These are phyloP conservation scores for Phylloporus rhodoxanthus DNA, from an alignment of 768 basidiomycete species.

Conservation along the genomic window DNA sequence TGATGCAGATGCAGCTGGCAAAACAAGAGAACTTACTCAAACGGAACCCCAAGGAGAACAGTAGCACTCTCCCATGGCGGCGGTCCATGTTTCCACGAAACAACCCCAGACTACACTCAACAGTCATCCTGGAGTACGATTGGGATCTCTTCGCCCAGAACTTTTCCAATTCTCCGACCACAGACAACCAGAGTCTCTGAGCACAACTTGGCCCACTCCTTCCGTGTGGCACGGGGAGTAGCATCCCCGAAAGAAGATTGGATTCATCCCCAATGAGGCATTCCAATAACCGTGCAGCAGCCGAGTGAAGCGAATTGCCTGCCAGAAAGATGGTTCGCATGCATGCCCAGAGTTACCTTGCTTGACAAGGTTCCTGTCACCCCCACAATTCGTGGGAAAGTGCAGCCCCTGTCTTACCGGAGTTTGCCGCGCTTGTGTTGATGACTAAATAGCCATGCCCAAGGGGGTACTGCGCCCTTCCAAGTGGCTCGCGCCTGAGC, in stretches of 20 bases:
- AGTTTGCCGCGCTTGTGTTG: too few species aligned
- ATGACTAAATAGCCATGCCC: too few species aligned
- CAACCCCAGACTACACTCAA: conserved; percentile 52
- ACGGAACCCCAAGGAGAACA: conserved; percentile 53
- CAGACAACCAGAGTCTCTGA: conserved; percentile 48
- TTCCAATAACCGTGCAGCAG: conserved; percentile 42
- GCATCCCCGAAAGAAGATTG: conserved; percentile 40
- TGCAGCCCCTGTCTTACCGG: too few species aligned
- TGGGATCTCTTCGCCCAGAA: conserved; percentile 43
- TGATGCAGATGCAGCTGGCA: neutral
- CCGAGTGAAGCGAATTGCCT: conserved; percentile 34
- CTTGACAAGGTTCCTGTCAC: too few species aligned
- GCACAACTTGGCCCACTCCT: conserved; percentile 56
- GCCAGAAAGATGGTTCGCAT: conserved; percentile 43
- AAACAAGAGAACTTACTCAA: conserved; percentile 42
- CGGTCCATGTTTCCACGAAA: conserved; percentile 55
- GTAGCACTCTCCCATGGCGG: conserved; percentile 51
- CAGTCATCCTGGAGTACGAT: conserved; percentile 24
- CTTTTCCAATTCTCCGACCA: conserved; percentile 38
- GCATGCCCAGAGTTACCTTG: conserved; percentile 53
- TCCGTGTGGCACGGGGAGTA: conserved; percentile 39
- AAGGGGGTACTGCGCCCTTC: too few species aligned
- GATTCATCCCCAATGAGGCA: conserved; percentile 46
- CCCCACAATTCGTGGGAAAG: too few species aligned
- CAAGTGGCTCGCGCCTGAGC: too few species aligned